Conservation (phyloP, 352 stramenopile genomes). For the Phytophthora tubulina region DNA sequence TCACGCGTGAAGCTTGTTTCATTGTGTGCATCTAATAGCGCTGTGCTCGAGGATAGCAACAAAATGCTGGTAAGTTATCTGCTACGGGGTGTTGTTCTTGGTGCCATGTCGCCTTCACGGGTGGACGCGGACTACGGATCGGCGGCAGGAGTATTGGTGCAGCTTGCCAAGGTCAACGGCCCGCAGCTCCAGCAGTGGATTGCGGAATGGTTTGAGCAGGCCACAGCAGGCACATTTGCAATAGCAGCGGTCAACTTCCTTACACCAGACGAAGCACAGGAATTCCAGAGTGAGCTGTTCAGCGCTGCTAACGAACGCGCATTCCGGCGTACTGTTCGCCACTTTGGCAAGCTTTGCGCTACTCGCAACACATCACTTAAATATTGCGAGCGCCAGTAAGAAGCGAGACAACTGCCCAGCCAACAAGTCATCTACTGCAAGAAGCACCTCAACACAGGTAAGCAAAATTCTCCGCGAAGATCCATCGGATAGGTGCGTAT, state of each 20-base stretch:
- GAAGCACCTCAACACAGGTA: neutral
- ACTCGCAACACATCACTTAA: conserved; percentile 73
- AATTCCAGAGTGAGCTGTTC: conserved; percentile 82
- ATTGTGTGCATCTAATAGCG: conserved; percentile 31
- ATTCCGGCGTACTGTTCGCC: conserved; percentile 78
- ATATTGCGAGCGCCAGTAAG: conserved; percentile 38
- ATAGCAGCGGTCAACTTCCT: conserved; percentile 64
- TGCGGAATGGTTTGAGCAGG: conserved; percentile 71
- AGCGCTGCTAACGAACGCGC: conserved; percentile 64
- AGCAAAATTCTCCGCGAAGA: neutral
- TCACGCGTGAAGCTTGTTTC: conserved; percentile 32
- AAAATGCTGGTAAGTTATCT: conserved; percentile 73
- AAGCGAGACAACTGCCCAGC: neutral
- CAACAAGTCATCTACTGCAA: conserved; percentile 3
- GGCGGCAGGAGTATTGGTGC: conserved; percentile 74
- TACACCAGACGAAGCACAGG: conserved; percentile 57
- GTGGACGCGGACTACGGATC: conserved; percentile 88
- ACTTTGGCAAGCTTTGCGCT: conserved; percentile 86
- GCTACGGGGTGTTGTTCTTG: conserved; percentile 72
- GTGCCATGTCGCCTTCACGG: conserved; percentile 61
- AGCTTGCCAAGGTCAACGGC: conserved; percentile 75
- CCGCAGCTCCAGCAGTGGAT: conserved; percentile 65
- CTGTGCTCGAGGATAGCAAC: conserved; percentile 30
- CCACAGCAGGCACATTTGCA: conserved; percentile 48
- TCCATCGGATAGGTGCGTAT: conserved; percentile 17